These are phyloP conservation scores for Penstemon davidsonii DNA, from an alignment of 257 asterid genomes.

Conservation along the genomic window DNA sequence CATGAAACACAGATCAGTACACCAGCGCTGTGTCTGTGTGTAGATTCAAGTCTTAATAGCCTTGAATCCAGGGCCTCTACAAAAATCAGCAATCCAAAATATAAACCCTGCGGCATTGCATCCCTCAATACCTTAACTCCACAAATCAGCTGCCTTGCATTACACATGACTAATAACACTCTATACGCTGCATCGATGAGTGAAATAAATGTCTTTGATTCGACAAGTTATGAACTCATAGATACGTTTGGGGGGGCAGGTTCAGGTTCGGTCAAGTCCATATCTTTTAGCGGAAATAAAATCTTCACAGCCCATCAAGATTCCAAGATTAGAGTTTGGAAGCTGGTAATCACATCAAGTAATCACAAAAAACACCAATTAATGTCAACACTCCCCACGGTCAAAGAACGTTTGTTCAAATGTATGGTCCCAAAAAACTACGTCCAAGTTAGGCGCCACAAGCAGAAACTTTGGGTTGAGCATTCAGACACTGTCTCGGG, in stretches of 20 bases:
- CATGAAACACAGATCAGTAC: conserved; percentile 36
- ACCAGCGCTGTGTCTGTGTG: conserved; percentile 36
- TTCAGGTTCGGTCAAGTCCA: conserved; percentile 55
- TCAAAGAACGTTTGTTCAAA: conserved; percentile 40
- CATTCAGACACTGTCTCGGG: conserved; percentile 57
- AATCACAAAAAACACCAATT: conserved; percentile 29
- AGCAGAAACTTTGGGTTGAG: conserved; percentile 53
- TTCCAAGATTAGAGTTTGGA: conserved; percentile 53
- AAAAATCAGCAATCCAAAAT: not conserved
- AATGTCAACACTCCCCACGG: conserved; percentile 53
- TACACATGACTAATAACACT: conserved; percentile 23
- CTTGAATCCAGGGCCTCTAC: conserved; percentile 25
- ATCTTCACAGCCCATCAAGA: conserved; percentile 68
- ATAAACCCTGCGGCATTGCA: conserved; percentile 25
- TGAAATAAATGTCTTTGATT: conserved; percentile 43
- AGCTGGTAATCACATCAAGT: conserved; percentile 1
- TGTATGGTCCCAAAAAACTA: conserved; percentile 43
- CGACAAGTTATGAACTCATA: conserved; percentile 21
- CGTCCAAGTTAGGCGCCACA: conserved; percentile 51
- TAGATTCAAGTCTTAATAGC: conserved; percentile 43
- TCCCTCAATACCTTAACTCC: conserved; percentile 33
- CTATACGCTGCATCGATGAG: conserved; percentile 54
- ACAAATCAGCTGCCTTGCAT: conserved; percentile 58
- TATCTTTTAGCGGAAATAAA: conserved; percentile 34
- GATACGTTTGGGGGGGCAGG: conserved; percentile 47